Conservation (phyloP, 306 rosid species). For the Pyrus pyrifolia region DNA sequence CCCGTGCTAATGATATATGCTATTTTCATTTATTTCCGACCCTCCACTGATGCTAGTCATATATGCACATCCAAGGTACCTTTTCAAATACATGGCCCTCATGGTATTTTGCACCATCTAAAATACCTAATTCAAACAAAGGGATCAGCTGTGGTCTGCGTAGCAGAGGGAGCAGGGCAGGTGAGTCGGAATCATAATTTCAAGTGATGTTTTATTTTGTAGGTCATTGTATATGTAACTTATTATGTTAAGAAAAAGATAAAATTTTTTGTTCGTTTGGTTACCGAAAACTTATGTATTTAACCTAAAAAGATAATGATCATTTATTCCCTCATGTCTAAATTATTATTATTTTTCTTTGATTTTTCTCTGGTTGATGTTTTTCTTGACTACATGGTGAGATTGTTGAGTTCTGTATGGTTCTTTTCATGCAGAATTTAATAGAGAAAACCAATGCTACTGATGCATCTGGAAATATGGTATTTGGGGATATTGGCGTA, state of each 20-base stretch:
- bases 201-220: background rate
- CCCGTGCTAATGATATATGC: constrained; percentile 12
- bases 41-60: constrained; percentile 8
- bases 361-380: background rate
- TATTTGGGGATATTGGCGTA: constrained; percentile 86
- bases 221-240: background rate
- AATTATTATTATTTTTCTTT: background rate
- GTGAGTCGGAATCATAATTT: constrained; percentile 27
- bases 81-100: constrained; percentile 76
- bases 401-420: background rate
- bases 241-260: background rate
- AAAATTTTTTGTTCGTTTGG: background rate
- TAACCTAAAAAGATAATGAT: background rate
- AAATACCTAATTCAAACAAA: constrained; percentile 79
- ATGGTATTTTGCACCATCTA: constrained; percentile 78
- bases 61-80: constrained; percentile 51
- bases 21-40: constrained; percentile 5
- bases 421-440: constrained; percentile 53
- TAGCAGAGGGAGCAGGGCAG: constrained; percentile 99
- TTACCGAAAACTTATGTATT: background rate
- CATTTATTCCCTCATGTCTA: background rate
- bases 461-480: constrained; percentile 90
- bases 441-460: constrained; percentile 80
- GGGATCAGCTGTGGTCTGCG: constrained; percentile 93
- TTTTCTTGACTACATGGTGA: background rate